Evolutionary conservation across 1,284 basidiomycete species (phyloP).

Genomic region (Psilocybe mexicana): DNA sequence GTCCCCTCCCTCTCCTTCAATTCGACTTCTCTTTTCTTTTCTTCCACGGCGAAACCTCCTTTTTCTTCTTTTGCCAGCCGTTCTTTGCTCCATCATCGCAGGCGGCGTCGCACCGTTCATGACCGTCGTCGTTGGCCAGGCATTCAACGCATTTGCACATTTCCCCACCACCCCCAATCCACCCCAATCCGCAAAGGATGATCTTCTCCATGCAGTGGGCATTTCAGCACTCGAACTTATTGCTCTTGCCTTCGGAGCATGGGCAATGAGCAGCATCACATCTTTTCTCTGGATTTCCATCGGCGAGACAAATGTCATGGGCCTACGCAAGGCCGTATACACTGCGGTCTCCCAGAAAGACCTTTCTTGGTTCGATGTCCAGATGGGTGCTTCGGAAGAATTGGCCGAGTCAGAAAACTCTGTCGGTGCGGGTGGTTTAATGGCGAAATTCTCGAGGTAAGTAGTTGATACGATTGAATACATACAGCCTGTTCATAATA

Average conservation of each 20-base stretch:
- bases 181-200: slow-evolving; percentile 48
- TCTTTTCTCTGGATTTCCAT: slow-evolving; percentile 86
- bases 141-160: slow-evolving; percentile 78
- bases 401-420: slow-evolving; percentile 41
- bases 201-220: slow-evolving; percentile 61
- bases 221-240: slow-evolving; percentile 70
- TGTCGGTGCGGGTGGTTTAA: slow-evolving; percentile 87
- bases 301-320: slow-evolving; percentile 79
- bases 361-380: slow-evolving; percentile 87
- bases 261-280: slow-evolving; percentile 75
- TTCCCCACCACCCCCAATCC: slow-evolving; percentile 43
- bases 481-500: slow-evolving; percentile 3
- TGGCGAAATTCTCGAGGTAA: slow-evolving; percentile 91
- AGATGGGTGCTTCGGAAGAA: slow-evolving; percentile 64
- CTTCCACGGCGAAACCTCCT: slow-evolving; percentile 56
- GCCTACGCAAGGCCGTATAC: slow-evolving; percentile 73
- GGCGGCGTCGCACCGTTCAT: slow-evolving; percentile 90
- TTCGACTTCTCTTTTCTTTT: slow-evolving; percentile 65
- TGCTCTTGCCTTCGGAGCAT: slow-evolving; percentile 67
- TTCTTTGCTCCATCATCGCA: slow-evolving; percentile 65
- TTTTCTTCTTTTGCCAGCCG: slow-evolving; percentile 71
- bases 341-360: slow-evolving; percentile 68
- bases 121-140: slow-evolving; percentile 87
- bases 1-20: slow-evolving; percentile 29
- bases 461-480: slow-evolving; percentile 26